Evolutionary conservation across 2,329 filamentous ascomycete genomes (phyloP).

Genomic region (Apiospora rasikravindrae): DNA sequence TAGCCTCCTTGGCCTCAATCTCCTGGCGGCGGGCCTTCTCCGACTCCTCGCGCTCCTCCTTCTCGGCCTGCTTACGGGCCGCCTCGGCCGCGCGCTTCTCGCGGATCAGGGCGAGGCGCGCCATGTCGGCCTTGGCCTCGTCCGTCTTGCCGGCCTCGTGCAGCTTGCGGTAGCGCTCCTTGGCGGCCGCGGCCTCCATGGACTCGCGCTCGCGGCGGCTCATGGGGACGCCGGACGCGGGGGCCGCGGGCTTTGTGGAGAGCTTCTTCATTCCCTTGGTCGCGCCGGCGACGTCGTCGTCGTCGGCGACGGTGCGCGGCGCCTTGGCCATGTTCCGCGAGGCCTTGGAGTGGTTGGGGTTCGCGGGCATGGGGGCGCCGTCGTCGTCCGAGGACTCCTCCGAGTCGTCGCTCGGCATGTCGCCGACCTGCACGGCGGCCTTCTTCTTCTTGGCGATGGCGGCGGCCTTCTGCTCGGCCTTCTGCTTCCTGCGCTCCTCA

Average conservation of each 20-base stretch:
- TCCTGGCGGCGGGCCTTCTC: constrained; percentile 55
- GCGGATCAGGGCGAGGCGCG: constrained; percentile 78
- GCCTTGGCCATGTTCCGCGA: constrained; percentile 63
- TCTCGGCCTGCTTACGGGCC: constrained; percentile 75
- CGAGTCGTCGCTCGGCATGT: constrained; percentile 76
- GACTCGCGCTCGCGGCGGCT: constrained; percentile 71
- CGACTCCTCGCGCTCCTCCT: constrained; percentile 59
- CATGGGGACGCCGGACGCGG: constrained; percentile 26
- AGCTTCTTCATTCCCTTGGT: constrained; percentile 63
- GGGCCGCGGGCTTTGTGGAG: constrained; percentile 42
- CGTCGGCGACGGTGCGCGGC: constrained; percentile 49
- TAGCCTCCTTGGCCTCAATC: constrained; percentile 61
- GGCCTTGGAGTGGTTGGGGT: constrained; percentile 89
- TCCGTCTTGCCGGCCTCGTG: constrained; percentile 97
- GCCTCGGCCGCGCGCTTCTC: constrained; percentile 87
- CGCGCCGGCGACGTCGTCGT: constrained; percentile 54
- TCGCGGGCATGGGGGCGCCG: constrained; percentile 75
- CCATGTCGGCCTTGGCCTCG: constrained; percentile 88
- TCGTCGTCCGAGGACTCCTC: constrained; percentile 59
- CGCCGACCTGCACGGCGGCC: constrained; percentile 78
- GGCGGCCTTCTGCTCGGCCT: constrained; percentile 90
- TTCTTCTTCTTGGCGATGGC: constrained; percentile 79
- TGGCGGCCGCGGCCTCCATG: constrained; percentile 83
- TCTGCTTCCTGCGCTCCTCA: constrained; percentile 84
- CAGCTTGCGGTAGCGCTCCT: constrained; percentile 88